Evolutionary conservation across 2,329 filamentous ascomycete species (phyloP).

Genomic region (Beauveria medogensis): DNA sequence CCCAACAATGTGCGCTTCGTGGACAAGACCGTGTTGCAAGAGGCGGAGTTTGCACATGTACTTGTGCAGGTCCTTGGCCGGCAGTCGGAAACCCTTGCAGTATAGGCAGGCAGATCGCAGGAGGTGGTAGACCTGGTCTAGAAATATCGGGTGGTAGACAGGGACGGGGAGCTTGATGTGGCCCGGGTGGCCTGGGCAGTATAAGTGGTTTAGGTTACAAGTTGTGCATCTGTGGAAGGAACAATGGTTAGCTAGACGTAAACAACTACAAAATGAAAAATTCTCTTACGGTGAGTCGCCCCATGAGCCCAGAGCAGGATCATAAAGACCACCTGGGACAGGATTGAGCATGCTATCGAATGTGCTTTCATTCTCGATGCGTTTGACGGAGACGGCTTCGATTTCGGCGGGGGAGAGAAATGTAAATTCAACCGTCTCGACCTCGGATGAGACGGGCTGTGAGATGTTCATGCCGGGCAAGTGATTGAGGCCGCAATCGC

Average conservation of each 20-base stretch:
- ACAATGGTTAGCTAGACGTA: background rate
- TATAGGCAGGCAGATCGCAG: slow-evolving; percentile 84
- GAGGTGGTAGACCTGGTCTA: slow-evolving; percentile 82
- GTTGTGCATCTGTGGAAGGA: slow-evolving; percentile 66
- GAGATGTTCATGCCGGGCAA: slow-evolving; percentile 56
- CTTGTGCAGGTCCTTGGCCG: slow-evolving; percentile 66
- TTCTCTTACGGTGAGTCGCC: slow-evolving; percentile 64
- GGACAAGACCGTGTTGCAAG: slow-evolving; percentile 73
- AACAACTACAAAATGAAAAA: slow-evolving; percentile 1
- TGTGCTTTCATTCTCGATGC: slow-evolving; percentile 88
- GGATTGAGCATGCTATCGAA: slow-evolving; percentile 89
- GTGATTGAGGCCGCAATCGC: slow-evolving; percentile 9
- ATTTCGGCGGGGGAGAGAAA: slow-evolving; percentile 80
- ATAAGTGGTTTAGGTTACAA: slow-evolving; percentile 73
- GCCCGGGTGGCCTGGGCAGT: slow-evolving; percentile 86
- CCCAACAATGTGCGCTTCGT: slow-evolving; percentile 55
- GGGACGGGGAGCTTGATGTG: slow-evolving; percentile 92
- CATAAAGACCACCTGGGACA: slow-evolving; percentile 84
- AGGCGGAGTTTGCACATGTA: slow-evolving; percentile 80
- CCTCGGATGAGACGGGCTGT: slow-evolving; percentile 74
- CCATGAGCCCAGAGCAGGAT: slow-evolving; percentile 84
- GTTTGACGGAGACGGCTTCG: slow-evolving; percentile 81
- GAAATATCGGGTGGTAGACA: slow-evolving; percentile 93
- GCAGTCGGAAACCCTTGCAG: slow-evolving; percentile 78
- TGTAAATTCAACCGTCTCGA: slow-evolving; percentile 83